Evolutionary conservation across 495 filamentous ascomycete species (phyloP), one percentile per base, ranked within the genome.

Genomic region (Elaphomyces granulatus): DNA sequence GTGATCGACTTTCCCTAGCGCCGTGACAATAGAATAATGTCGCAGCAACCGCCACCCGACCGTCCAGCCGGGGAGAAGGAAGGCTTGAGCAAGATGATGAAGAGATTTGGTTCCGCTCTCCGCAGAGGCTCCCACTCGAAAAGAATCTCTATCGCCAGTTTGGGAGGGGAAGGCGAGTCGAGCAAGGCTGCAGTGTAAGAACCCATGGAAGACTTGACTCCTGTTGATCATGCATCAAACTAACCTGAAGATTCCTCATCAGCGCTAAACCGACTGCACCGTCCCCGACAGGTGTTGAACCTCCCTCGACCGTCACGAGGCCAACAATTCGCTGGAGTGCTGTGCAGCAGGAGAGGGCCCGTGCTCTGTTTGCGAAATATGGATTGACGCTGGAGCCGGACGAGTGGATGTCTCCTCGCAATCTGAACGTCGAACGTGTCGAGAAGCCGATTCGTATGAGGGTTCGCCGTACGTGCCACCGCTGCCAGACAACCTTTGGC

Each of bases 361-460:
- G 75, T 49, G 72, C 70, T 38, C 63, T 88, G 17, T 83, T 83
- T 49, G 75, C 79, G 45, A 78, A 80, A 48, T 85, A 85, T 45
- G 80, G 78, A 31, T 47, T 87, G 45, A 75, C 74, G 37, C 64
- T 85, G 26, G 74, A 82, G 46, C 70, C 76, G 9, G 72, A 67
- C 43, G 80, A 85, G 54, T 82, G 77, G 78, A 72, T 71, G 46
- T 60, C 64, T 34, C 59, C 69, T 32, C 55, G 59, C 43, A 70
- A 74, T 42, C 61, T 65, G 20, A 68, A 77, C 38, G 68, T 77
- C 15, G 60, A 77, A 35, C 81, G 88, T 18, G 78, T 94, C 14
- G 77, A 88, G 54, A 93, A 88, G 59, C 76, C 82, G 14, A 84
- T 94, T 45, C 81, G 85, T 46, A 92, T 96, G 81, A 75, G 88